Evolutionary conservation across 164 flowering plant genomes (phyloP).

Genomic region (Malania oleifera): DNA sequence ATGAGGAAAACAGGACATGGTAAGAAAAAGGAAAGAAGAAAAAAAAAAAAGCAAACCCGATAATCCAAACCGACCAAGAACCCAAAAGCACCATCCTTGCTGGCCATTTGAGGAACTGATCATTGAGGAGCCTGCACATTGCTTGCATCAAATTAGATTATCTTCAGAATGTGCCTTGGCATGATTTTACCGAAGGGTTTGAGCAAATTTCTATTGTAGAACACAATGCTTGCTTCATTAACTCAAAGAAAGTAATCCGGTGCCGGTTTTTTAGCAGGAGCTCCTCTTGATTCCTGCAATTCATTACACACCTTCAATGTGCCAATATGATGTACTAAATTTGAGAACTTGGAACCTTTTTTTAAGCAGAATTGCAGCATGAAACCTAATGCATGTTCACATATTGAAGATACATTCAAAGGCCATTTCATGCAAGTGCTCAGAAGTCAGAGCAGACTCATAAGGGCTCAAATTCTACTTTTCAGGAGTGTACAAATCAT

Average conservation of each 20-base stretch:
- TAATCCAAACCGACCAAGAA: conserved; percentile 17
- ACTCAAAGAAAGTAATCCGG: conserved; percentile 87
- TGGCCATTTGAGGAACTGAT: conserved; percentile 13
- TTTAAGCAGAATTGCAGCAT: conserved; percentile 4
- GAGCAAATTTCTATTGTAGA: conserved; percentile 3
- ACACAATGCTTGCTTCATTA: not conserved
- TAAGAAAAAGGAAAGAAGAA: too few species aligned
- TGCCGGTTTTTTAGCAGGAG: conserved; percentile 85
- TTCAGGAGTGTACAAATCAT: not conserved
- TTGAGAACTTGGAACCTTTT: not conserved
- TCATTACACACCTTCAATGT: not conserved
- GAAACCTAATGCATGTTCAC: not conserved
- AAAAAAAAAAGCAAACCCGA: conserved; percentile 12
- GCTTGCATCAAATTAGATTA: conserved; percentile 5
- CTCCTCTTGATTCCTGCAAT: conserved; percentile 93
- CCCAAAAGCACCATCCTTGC: conserved; percentile 11
- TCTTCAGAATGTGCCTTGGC: conserved; percentile 6
- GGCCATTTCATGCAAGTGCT: not conserved
- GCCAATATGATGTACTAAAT: not conserved
- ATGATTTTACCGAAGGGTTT: conserved; percentile 4
- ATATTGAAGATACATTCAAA: not conserved
- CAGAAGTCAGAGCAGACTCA: not conserved
- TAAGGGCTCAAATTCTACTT: not conserved
- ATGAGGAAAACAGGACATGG: not conserved
- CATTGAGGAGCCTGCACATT: not conserved